A percentile compares a stretch with the other conserved stretches of the same genome.
Conservation (phyloP, 306 rosid species). For the Castanea sativa region DNA sequence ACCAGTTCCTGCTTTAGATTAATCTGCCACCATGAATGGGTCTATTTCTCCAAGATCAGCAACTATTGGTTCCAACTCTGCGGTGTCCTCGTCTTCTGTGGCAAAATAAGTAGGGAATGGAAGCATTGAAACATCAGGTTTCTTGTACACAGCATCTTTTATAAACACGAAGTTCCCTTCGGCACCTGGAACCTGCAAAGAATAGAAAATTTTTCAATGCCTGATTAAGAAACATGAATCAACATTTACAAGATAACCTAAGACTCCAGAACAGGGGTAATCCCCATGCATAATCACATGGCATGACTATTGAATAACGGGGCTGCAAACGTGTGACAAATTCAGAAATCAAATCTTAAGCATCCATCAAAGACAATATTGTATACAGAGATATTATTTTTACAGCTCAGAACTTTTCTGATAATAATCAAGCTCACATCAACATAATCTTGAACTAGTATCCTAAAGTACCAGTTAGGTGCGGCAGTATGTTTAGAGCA, state of each 20-base stretch:
- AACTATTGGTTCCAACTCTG: conserved; percentile 56
- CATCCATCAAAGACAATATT: not conserved
- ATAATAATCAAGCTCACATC: not conserved
- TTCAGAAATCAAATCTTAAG: not conserved
- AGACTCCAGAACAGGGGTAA: not conserved
- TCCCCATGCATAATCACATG: not conserved
- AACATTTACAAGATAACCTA: not conserved
- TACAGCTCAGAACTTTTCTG: not conserved
- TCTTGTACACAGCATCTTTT: conserved; percentile 73
- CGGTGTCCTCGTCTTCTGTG: conserved; percentile 56
- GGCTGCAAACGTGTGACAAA: not conserved
- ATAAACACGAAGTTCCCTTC: conserved; percentile 90
- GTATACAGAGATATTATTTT: not conserved
- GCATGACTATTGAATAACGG: not conserved
- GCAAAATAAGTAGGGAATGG: conserved; percentile 89
- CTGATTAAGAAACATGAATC: not conserved
- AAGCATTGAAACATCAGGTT: conserved; percentile 61
- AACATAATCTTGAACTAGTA: not conserved
- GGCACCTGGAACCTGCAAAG: conserved; percentile 86
- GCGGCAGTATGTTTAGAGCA: not conserved
- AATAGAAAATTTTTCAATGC: conserved; percentile 14
- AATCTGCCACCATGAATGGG: conserved; percentile 85
- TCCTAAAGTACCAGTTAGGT: not conserved
- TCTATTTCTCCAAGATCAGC: conserved; percentile 93
- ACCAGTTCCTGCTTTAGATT: conserved; percentile 6